Evolutionary conservation across 1,284 basidiomycete species (phyloP), one percentile per base, ranked within the genome.

Genomic region (Leccinum laetum): DNA sequence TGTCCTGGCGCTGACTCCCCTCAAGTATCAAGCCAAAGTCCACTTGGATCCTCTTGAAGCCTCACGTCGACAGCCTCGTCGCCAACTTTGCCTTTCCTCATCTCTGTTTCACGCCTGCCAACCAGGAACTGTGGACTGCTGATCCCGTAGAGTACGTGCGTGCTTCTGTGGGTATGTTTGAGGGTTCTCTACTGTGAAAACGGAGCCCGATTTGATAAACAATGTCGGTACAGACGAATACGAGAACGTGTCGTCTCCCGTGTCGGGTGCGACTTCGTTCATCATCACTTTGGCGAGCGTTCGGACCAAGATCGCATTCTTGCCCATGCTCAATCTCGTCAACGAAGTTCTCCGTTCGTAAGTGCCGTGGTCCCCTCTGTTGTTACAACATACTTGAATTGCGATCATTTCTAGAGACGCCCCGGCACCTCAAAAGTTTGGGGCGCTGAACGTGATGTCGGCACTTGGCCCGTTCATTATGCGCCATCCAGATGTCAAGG

Each of bases 1-100:
- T 26, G n/a, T 58, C 9, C 24, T 59, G 13, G 2, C 46, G 49
- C 63, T 69, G 56, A 69, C 63, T 59, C n/a, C 61, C n/a, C 62
- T 60, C 62, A 64, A 95, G 93, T 70, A 87, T 96, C 69, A 95
- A 95, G 79, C 94, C 94, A 10, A 94, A 93, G 73, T 85, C 91
- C 16, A 96, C 92, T 4, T 96, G 94, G 93, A 80, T 83, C 2
- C 82, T 93, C 44, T 83, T 96, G 72, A 95, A 94, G 75, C 93
- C 93, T 21, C 93, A 94, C 70, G 86, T 91, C 58, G 82, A 91
- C 72, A 86, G 79, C 5, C 84, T 96, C 5, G 85, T 95, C 16
- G 86, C 89, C 13, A 84, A 82, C 46, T 94, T 94, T 71, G 87
- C 92, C 8, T 95, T 94, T 81, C 93, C 94, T n/a, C 90, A 93